A percentile compares a stretch with the other conserved stretches of the same genome.
phyloP scores from a whole-genome alignment of 495 filamentous ascomycete genomes.

The Terfezia boudieri region DNA sequence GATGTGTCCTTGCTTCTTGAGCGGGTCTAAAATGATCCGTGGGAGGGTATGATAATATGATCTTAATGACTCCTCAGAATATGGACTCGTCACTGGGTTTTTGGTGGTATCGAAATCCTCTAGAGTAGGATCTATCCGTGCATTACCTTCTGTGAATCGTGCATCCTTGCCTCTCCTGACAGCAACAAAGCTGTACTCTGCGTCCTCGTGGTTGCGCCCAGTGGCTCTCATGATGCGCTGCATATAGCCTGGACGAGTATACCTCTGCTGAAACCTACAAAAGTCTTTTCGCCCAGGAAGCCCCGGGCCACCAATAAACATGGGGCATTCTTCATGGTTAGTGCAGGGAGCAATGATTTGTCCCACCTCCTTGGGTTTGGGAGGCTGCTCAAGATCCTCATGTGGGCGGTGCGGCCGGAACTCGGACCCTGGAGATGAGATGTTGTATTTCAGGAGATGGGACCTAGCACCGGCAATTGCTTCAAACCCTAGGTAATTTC shows the following conservation, averaged over 20 bases:
- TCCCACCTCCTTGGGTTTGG: conserved; percentile 40
- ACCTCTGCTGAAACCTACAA: conserved; percentile 80
- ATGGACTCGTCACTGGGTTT: conserved; percentile 11
- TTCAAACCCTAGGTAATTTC: conserved; percentile 76
- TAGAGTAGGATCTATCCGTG: not conserved
- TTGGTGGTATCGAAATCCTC: conserved; percentile 13
- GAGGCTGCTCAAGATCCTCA: conserved; percentile 18
- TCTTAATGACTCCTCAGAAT: conserved; percentile 19
- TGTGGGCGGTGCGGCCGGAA: conserved; percentile 21
- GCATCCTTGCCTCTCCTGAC: conserved; percentile 53
- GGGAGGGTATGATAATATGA: conserved; percentile 45
- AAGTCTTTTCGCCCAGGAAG: conserved; percentile 59
- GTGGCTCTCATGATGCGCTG: conserved; percentile 49
- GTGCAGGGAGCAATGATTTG: conserved; percentile 95
- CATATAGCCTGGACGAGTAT: conserved; percentile 57
- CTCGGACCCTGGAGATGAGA: conserved; percentile 38
- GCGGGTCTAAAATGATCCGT: conserved; percentile 49
- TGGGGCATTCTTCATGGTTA: conserved; percentile 68
- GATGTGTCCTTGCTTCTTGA: conserved; percentile 81
- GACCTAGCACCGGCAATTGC: conserved; percentile 64
- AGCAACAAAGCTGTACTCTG: conserved; percentile 70
- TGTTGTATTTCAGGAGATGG: conserved; percentile 50
- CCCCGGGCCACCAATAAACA: conserved; percentile 44
- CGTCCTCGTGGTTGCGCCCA: conserved; percentile 68
- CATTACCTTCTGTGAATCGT: conserved; percentile 4